phyloP scores from a whole-genome alignment of 108 stramenopile genomes.

The Conticribra guillardii region DNA sequence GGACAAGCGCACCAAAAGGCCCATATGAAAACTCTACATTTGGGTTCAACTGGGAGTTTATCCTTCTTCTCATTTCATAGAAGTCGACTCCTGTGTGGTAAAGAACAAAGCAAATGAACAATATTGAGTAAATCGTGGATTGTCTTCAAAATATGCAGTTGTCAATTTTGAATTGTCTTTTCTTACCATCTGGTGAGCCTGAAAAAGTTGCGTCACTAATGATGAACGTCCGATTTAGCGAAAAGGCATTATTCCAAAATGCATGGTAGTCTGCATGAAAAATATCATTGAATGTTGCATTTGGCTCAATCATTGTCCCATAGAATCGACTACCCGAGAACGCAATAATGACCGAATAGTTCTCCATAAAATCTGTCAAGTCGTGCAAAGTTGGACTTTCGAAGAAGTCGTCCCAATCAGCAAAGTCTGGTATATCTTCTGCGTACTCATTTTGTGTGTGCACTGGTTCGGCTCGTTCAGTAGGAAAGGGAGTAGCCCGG shows the following conservation, averaged over 20 bases:
- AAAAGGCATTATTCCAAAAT: background rate
- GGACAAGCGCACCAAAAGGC: conserved; percentile 14
- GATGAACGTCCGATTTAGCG: background rate
- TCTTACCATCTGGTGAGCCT: background rate
- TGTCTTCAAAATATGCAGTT: background rate
- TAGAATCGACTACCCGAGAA: conserved; percentile 28
- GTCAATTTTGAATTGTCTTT: background rate
- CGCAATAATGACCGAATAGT: conserved; percentile 29
- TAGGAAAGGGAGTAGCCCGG: too few relatives aligned
- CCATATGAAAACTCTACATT: background rate
- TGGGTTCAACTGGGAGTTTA: background rate
- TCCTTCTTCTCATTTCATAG: background rate
- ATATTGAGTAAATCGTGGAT: background rate
- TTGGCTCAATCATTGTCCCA: conserved; percentile 22
- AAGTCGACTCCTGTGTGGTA: background rate
- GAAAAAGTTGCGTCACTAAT: background rate
- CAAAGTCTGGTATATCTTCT: conserved; percentile 7
- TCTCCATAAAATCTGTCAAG: conserved; percentile 28
- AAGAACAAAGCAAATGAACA: background rate
- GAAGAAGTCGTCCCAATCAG: conserved; percentile 33
- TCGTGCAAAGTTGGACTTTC: conserved; percentile 22
- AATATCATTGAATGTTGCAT: conserved; percentile 7
- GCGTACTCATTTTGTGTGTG: conserved; percentile 23
- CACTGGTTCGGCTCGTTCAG: too few relatives aligned
- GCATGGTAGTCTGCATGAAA: conserved; percentile 25